Conservation (phyloP, 2,329 filamentous ascomycete species). For the Exophiala alcalophila region DNA sequence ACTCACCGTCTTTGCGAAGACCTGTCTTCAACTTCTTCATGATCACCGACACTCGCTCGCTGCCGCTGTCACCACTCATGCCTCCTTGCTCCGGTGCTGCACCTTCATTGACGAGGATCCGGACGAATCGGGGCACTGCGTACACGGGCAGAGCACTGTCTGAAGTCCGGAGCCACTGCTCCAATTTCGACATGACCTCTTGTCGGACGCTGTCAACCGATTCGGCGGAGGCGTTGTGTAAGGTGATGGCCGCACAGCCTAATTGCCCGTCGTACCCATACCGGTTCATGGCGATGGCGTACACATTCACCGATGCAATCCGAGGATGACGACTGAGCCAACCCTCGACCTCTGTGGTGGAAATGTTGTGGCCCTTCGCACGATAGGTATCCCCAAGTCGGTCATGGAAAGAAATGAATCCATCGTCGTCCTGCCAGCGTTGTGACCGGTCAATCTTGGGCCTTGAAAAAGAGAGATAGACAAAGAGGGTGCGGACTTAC, state of each 20-base stretch:
- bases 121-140: constrained; percentile 21
- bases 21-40: constrained; percentile 19
- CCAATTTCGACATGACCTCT: constrained; percentile 15
- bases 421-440: constrained; percentile 59
- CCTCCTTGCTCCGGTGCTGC: constrained; percentile 6
- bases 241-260: constrained; percentile 21
- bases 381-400: constrained; percentile 54
- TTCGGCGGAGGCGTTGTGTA: constrained; percentile 1
- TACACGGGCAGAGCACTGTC: constrained; percentile 20
- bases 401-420: constrained; percentile 74
- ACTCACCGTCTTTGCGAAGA: constrained; percentile 14
- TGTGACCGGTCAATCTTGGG: background rate
- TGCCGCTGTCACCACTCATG: constrained; percentile 12
- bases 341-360: constrained; percentile 66
- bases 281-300: constrained; percentile 27
- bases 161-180: constrained; percentile 14
- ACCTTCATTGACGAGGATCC: constrained; percentile 15
- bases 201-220: background rate
- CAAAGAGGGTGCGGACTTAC: constrained; percentile 13
- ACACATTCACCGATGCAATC: constrained; percentile 27
- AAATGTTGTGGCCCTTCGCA: constrained; percentile 74
- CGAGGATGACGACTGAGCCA: constrained; percentile 24
- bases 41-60: constrained; percentile 14
- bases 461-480: background rate
- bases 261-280: constrained; percentile 26